These are phyloP conservation scores for Sungouiozyma ichnusensis DNA, from an alignment of 805 yeast species.

Conservation along the genomic window DNA sequence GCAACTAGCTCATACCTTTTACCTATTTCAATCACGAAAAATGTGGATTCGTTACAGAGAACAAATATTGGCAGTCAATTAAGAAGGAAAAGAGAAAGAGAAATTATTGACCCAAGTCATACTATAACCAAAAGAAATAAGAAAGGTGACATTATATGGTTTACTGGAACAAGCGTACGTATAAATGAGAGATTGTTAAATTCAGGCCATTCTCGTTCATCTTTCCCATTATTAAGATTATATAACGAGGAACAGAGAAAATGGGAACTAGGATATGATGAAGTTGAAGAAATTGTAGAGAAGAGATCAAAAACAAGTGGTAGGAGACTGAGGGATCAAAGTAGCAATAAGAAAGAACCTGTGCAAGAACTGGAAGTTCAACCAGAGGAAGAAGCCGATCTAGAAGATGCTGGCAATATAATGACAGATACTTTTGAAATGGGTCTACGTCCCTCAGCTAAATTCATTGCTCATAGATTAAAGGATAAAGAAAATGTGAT, in stretches of 20 bases:
- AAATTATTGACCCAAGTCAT: neutral
- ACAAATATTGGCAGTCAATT: conserved; percentile 24
- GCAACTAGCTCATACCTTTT: conserved; percentile 22
- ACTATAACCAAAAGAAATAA: conserved; percentile 14
- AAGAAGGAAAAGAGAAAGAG: conserved; percentile 13
- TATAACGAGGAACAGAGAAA: conserved; percentile 3
- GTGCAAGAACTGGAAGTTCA: conserved; percentile 9
- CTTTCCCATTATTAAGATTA: conserved; percentile 4
- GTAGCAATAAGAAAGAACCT: conserved; percentile 1
- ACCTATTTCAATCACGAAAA: conserved; percentile 27
- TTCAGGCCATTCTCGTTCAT: conserved; percentile 8
- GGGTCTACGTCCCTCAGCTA: conserved; percentile 53
- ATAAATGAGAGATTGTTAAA: conserved; percentile 33
- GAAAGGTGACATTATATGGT: conserved; percentile 48
- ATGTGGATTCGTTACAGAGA: conserved; percentile 29
- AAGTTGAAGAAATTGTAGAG: conserved; percentile 15
- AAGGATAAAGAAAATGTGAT: no score
- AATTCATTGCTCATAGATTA: conserved; percentile 55
- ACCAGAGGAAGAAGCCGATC: conserved; percentile 15
- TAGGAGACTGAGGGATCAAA: neutral
- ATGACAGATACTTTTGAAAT: conserved; percentile 17
- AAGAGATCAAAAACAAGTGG: conserved; percentile 2
- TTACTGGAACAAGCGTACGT: conserved; percentile 53
- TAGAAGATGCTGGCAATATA: conserved; percentile 7
- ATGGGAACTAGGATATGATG: conserved; percentile 13